A percentile compares a stretch with the other conserved stretches of the same genome.
phyloP scores from a whole-genome alignment of 768 basidiomycete species.

The Sutorius australiensis region DNA sequence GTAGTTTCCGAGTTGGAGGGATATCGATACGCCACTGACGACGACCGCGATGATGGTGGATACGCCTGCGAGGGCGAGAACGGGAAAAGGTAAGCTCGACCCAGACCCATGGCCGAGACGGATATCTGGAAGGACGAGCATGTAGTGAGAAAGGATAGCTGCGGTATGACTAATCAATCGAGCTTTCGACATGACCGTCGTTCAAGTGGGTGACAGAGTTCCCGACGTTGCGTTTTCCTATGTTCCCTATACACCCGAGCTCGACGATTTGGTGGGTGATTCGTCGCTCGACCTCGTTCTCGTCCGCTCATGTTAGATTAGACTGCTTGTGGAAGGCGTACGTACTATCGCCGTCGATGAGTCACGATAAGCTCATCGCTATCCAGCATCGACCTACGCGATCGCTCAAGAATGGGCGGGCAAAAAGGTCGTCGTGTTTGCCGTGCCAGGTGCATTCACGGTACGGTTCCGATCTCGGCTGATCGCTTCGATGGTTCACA shows the following conservation, averaged over 20 bases:
- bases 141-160: background rate
- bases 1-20: constrained; percentile 82
- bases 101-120: constrained; percentile 47
- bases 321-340: constrained; percentile 64
- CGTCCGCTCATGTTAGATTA: constrained; percentile 16
- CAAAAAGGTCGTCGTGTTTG: constrained; percentile 76
- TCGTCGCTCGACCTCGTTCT: no score
- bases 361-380: background rate
- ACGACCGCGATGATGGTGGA: constrained; percentile 67
- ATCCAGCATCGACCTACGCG: constrained; percentile 47
- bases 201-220: constrained; percentile 51
- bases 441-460: constrained; percentile 80
- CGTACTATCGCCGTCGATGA: constrained; percentile 26
- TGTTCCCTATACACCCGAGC: constrained; percentile 58
- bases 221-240: constrained; percentile 46
- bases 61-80: constrained; percentile 61
- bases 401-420: constrained; percentile 66
- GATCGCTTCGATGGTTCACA: background rate
- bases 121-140: constrained; percentile 15
- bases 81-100: constrained; percentile 50
- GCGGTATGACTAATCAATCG: background rate
- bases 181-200: constrained; percentile 30
- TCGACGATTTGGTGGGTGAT: constrained; percentile 54
- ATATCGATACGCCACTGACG: constrained; percentile 72
- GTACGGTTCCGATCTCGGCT: constrained; percentile 36